These are phyloP conservation scores for Didymella sp. DNA, from an alignment of 2,329 filamentous ascomycete genomes.

Conservation along the genomic window DNA sequence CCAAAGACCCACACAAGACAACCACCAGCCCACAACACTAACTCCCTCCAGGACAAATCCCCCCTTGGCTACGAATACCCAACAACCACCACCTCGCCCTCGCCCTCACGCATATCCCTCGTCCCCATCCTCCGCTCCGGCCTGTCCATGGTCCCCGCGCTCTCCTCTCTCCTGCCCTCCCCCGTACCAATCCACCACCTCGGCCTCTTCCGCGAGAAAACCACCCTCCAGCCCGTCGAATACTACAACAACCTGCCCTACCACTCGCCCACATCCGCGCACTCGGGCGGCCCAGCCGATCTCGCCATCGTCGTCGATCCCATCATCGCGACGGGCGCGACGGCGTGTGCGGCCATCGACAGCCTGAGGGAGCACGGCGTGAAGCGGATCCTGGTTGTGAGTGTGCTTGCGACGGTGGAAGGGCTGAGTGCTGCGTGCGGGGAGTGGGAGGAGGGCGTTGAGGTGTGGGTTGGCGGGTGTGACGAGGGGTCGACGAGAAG, in stretches of 20 bases:
- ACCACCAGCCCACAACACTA: background rate
- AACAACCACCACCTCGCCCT: slow-evolving; percentile 67
- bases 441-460: slow-evolving; percentile 78
- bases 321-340: slow-evolving; percentile 91
- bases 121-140: slow-evolving; percentile 94
- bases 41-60: slow-evolving; percentile 68
- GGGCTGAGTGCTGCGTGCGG: slow-evolving; percentile 75
- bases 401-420: slow-evolving; percentile 73
- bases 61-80: slow-evolving; percentile 80
- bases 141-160: slow-evolving; percentile 86
- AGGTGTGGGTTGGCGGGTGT: slow-evolving; percentile 83
- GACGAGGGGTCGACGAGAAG: slow-evolving; percentile 74
- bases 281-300: slow-evolving; percentile 53
- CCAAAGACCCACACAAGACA: background rate
- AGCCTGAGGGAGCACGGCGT: slow-evolving; percentile 91
- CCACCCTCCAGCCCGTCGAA: slow-evolving; percentile 86
- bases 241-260: slow-evolving; percentile 98
- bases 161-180: slow-evolving; percentile 80
- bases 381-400: slow-evolving; percentile 77
- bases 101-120: slow-evolving; percentile 74
- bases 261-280: slow-evolving; percentile 61
- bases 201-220: slow-evolving; percentile 89
- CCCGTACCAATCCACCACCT: slow-evolving; percentile 90
- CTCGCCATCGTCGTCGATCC: slow-evolving; percentile 89
- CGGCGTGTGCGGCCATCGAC: slow-evolving; percentile 86